These are phyloP conservation scores for Ophiostoma sp. DNA, from an alignment of 2,329 filamentous ascomycete species.

Conservation along the genomic window DNA sequence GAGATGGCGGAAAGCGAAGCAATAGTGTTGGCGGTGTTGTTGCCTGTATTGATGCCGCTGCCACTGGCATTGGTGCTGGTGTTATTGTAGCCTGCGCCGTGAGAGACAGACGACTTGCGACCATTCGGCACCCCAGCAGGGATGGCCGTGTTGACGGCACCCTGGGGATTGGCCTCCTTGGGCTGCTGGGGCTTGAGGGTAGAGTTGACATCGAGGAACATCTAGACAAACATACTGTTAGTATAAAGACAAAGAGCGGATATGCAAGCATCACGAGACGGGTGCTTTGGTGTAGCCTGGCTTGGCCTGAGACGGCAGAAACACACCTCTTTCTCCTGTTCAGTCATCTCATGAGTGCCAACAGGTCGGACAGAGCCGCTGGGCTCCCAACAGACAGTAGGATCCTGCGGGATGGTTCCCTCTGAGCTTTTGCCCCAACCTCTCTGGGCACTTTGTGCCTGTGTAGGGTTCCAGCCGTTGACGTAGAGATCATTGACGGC, in stretches of 20 bases:
- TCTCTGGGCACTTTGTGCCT: constrained; percentile 59
- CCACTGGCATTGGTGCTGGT: constrained; percentile 39
- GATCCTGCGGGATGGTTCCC: constrained; percentile 66
- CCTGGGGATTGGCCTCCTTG: constrained; percentile 57
- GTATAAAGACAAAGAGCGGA: not conserved
- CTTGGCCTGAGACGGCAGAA: not conserved
- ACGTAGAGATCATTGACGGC: constrained; percentile 65
- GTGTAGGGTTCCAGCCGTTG: constrained; percentile 72
- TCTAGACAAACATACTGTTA: constrained; percentile 42
- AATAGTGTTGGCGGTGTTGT: constrained; percentile 32
- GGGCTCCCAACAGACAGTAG: constrained; percentile 88
- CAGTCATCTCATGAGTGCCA: constrained; percentile 63
- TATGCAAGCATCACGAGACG: not conserved
- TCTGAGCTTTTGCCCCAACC: constrained; percentile 77
- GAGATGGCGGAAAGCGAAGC: constrained; percentile 66
- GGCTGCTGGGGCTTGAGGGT: constrained; percentile 79
- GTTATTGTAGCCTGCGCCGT: constrained; percentile 59
- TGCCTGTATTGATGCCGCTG: constrained; percentile 52
- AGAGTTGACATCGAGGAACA: constrained; percentile 89
- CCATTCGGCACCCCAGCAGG: constrained; percentile 46
- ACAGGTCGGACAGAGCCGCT: constrained; percentile 66
- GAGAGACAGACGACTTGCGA: constrained; percentile 79
- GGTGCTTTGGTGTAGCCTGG: not conserved
- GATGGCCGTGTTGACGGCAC: not conserved
- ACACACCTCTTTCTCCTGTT: constrained; percentile 56